Conservation (phyloP, 2,329 filamentous ascomycete genomes). For the Amauroascus niger region DNA sequence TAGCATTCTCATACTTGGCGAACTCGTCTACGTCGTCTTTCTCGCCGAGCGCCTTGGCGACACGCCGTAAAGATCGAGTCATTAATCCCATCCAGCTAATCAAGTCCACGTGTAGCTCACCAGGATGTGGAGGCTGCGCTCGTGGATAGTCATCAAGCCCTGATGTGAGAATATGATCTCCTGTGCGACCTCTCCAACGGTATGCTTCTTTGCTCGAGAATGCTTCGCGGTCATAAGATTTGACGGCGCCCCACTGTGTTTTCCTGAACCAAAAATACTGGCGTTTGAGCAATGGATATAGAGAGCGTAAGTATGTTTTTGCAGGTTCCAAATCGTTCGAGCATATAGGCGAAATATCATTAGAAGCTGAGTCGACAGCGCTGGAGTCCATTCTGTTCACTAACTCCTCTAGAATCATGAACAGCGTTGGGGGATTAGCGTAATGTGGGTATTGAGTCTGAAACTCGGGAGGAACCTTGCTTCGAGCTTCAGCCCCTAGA, state of each 20-base stretch:
- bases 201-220: slow-evolving; percentile 88
- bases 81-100: slow-evolving; percentile 98
- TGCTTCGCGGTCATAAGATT: slow-evolving; percentile 79
- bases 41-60: slow-evolving; percentile 65
- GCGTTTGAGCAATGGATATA: slow-evolving; percentile 78
- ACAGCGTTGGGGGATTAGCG: slow-evolving; percentile 90
- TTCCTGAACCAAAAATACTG: slow-evolving; percentile 94
- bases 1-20: slow-evolving; percentile 60
- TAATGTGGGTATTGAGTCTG: slow-evolving; percentile 95
- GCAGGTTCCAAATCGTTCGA: slow-evolving; percentile 59
- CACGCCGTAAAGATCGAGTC: slow-evolving; percentile 71
- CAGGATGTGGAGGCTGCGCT: slow-evolving; percentile 84
- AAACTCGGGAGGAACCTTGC: slow-evolving; percentile 88
- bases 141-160: slow-evolving; percentile 95
- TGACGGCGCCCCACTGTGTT: slow-evolving; percentile 83
- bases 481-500: slow-evolving; percentile 78
- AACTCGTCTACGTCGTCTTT: slow-evolving; percentile 67
- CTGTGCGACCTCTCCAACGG: slow-evolving; percentile 84
- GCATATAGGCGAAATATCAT: slow-evolving; percentile 50
- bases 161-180: slow-evolving; percentile 79
- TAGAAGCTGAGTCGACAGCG: slow-evolving; percentile 21
- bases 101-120: slow-evolving; percentile 88
- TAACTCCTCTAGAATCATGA: slow-evolving; percentile 76
- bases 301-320: slow-evolving; percentile 58
- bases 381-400: slow-evolving; percentile 61